These are phyloP conservation scores for Eucalyptus marginata DNA, from an alignment of 345 rosid genomes.

Conservation along the genomic window DNA sequence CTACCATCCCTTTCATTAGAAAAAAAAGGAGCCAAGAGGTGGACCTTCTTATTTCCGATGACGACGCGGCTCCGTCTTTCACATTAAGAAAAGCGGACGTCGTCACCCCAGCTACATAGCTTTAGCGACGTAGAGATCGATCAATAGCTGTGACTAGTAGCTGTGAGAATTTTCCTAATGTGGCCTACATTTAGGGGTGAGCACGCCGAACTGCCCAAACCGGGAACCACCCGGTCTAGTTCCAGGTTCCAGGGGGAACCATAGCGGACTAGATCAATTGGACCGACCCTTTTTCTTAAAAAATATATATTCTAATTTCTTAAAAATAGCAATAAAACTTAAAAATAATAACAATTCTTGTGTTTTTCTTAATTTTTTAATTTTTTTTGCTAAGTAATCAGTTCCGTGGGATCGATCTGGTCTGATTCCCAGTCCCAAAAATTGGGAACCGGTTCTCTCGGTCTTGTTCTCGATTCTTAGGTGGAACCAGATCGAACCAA, in stretches of 20 bases:
- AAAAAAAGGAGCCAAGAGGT: not conserved
- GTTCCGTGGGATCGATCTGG: fast-evolving
- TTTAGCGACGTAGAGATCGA: not conserved
- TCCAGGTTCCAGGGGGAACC: fast-evolving
- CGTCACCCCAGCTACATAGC: not conserved
- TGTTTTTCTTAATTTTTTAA: too few relatives aligned
- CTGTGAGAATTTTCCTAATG: too few relatives aligned
- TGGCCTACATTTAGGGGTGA: too few relatives aligned
- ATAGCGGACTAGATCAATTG: fast-evolving
- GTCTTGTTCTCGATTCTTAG: fast-evolving
- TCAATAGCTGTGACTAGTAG: fast-evolving
- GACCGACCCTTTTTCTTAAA: fast-evolving
- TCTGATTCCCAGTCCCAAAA: fast-evolving
- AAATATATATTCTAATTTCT: too few relatives aligned
- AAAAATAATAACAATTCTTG: too few relatives aligned
- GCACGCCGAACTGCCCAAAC: fast-evolving
- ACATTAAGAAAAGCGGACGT: not conserved
- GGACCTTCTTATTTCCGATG: not conserved
- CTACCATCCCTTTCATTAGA: not conserved
- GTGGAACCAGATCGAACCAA: fast-evolving
- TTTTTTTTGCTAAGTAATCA: too few relatives aligned
- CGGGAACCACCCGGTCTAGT: fast-evolving
- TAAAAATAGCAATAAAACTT: too few relatives aligned
- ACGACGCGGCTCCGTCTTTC: fast-evolving
- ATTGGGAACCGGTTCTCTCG: fast-evolving